phyloP scores from a whole-genome alignment of 805 yeast genomes.

The Pichia sporocuriosa region DNA sequence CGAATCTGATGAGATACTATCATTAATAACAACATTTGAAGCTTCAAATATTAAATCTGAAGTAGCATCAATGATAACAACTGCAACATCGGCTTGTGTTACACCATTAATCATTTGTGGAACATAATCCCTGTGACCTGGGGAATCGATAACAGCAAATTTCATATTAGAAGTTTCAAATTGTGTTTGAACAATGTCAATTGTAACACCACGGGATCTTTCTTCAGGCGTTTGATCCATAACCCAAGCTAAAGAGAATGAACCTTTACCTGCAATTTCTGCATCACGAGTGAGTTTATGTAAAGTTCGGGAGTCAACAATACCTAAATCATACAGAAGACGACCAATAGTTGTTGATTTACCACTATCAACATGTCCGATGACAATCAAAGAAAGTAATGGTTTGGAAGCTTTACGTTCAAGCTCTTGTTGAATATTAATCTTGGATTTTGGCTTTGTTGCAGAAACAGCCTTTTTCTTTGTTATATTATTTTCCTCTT shows the following conservation, averaged over 20 bases:
- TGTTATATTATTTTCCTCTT: conserved; percentile 4
- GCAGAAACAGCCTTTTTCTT: conserved; percentile 13
- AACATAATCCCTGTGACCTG: conserved; percentile 77
- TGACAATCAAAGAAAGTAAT: conserved; percentile 64
- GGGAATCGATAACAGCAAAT: conserved; percentile 76
- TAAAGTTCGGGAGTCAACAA: conserved; percentile 57
- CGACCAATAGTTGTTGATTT: conserved; percentile 78
- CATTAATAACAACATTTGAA: conserved; percentile 35
- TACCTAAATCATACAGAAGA: conserved; percentile 57
- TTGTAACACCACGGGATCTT: conserved; percentile 69
- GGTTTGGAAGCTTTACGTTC: conserved; percentile 38
- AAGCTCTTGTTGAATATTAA: conserved; percentile 38
- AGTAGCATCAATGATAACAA: conserved; percentile 65
- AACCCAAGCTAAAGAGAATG: conserved; percentile 81
- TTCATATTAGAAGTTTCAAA: conserved; percentile 50
- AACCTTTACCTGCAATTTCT: conserved; percentile 61
- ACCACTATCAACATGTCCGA: conserved; percentile 85
- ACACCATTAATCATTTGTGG: conserved; percentile 86
- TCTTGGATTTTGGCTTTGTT: conserved; percentile 38
- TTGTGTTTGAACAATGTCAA: conserved; percentile 64
- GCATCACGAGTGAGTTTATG: conserved; percentile 60
- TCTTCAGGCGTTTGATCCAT: conserved; percentile 78
- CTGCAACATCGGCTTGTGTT: conserved; percentile 68
- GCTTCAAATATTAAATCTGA: conserved; percentile 51
- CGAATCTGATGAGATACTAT: conserved; percentile 18